Conservation (phyloP, 805 yeast genomes). For the Teunomyces lycoperdinae region DNA sequence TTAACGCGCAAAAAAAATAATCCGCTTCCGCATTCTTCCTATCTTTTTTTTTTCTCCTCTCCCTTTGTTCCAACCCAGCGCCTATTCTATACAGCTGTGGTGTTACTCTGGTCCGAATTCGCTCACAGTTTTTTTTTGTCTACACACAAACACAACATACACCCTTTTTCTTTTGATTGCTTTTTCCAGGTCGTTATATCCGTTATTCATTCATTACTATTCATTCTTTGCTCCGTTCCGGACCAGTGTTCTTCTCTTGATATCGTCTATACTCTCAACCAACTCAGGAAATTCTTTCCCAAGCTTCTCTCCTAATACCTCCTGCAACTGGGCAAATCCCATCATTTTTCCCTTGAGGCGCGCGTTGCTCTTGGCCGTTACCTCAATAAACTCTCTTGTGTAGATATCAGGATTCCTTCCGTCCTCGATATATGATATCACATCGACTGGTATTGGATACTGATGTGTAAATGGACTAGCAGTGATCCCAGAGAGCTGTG, state of each 20-base stretch:
- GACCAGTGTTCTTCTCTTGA: slow-evolving; percentile 43
- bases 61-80: too few species aligned
- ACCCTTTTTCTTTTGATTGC: not conserved
- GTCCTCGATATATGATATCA: slow-evolving; percentile 88
- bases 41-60: too few species aligned
- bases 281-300: slow-evolving; percentile 78
- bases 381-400: slow-evolving; percentile 94
- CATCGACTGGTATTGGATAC: slow-evolving; percentile 70
- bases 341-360: slow-evolving; percentile 78
- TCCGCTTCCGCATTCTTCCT: too few species aligned
- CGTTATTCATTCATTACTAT: not conserved
- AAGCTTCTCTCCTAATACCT: slow-evolving; percentile 66
- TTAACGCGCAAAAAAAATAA: too few species aligned
- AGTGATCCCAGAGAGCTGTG: slow-evolving; percentile 35
- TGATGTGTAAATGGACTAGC: slow-evolving; percentile 31
- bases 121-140: too few species aligned
- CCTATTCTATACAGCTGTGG: too few species aligned
- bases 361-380: slow-evolving; percentile 87
- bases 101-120: too few species aligned
- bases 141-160: not conserved
- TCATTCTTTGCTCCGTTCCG: not conserved
- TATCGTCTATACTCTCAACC: slow-evolving; percentile 52
- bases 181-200: not conserved
- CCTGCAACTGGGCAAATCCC: slow-evolving; percentile 63
- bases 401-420: slow-evolving; percentile 97